Conservation (phyloP, 129 eudicot species). For the Pseudognaphalium luteoalbum region DNA sequence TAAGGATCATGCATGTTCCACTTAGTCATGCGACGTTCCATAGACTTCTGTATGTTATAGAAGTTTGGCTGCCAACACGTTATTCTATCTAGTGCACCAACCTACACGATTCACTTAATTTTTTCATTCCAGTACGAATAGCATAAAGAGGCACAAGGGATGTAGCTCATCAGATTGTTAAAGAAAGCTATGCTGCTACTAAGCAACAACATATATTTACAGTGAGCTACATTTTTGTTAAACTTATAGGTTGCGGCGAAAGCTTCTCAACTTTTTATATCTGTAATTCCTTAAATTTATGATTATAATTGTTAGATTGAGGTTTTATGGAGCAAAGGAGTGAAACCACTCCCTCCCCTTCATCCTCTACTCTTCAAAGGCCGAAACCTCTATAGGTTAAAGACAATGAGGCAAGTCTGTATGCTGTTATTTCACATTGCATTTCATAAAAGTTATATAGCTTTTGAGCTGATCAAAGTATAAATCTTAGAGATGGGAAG, state of each 20-base stretch:
- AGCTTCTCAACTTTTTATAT: not conserved
- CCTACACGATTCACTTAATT: not conserved
- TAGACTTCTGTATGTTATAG: not conserved
- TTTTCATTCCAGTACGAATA: not conserved
- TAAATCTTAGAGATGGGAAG: slow-evolving; percentile 70
- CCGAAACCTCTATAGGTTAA: slow-evolving; percentile 77
- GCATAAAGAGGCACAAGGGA: slow-evolving; percentile 49
- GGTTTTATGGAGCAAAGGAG: slow-evolving; percentile 92
- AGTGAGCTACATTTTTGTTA: slow-evolving; percentile 31
- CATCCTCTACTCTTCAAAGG: slow-evolving; percentile 90
- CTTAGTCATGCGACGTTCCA: not conserved
- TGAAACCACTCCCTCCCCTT: slow-evolving; percentile 82
- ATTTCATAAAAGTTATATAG: not conserved
- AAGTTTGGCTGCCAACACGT: slow-evolving; percentile 1
- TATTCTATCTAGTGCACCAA: not conserved
- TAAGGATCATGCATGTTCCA: not conserved
- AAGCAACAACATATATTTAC: slow-evolving; percentile 96
- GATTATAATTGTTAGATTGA: slow-evolving; percentile 54
- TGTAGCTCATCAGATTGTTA: slow-evolving; percentile 85
- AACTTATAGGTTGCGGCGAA: not conserved
- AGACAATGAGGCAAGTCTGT: slow-evolving; percentile 75
- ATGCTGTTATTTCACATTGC: not conserved
- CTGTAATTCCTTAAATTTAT: too few species aligned
- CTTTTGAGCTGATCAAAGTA: not conserved
- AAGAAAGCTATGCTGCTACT: slow-evolving; percentile 95